These are phyloP conservation scores for Cymodocea nodosa DNA, from an alignment of 116 monocot species.

Conservation along the genomic window DNA sequence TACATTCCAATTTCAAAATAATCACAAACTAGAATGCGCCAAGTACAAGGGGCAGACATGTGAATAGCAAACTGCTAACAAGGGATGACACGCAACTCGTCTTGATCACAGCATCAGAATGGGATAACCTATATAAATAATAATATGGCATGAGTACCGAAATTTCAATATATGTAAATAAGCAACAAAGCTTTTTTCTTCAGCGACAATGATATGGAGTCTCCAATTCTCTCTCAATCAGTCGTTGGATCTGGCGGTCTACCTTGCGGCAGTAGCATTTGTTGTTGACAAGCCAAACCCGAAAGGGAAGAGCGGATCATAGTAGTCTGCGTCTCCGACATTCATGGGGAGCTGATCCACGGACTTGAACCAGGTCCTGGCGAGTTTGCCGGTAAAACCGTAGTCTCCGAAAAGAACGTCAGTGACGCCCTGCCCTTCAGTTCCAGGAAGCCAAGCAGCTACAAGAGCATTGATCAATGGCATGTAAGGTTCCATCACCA, in stretches of 20 bases:
- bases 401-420: constrained; percentile 71
- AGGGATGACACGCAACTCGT: no score
- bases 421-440: constrained; percentile 55
- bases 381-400: constrained; percentile 62
- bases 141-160: no score
- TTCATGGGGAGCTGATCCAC: constrained; percentile 85
- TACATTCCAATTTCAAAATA: no score
- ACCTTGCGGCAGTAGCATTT: no score
- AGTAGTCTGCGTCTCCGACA: constrained; percentile 36
- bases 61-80: no score
- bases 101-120: no score
- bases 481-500: constrained; percentile 51
- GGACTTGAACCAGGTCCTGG: constrained; percentile 71
- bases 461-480: constrained; percentile 31
- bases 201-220: no score
- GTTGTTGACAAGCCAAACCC: constrained; percentile 59
- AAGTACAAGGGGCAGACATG: no score
- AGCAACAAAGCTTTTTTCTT: no score
- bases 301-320: constrained; percentile 64
- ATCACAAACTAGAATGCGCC: no score
- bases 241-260: neutral
- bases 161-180: no score
- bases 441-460: constrained; percentile 68
- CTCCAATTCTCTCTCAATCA: neutral
- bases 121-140: no score